Conservation (phyloP, 2,329 filamentous ascomycete genomes). For the Ophiostoma quercus region DNA sequence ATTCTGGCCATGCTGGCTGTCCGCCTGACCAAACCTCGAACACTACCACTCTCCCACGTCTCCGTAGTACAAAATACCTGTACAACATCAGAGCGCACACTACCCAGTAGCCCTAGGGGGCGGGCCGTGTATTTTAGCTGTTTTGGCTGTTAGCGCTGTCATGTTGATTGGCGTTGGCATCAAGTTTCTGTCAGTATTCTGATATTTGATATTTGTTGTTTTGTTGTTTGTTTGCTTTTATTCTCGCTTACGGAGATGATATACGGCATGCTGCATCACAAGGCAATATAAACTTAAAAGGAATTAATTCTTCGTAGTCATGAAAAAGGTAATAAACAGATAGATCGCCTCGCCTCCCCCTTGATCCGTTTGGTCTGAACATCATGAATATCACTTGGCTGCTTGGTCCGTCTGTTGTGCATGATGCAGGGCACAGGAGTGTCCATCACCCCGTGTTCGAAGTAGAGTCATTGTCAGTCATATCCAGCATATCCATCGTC, state of each 20-base stretch:
- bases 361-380: neutral
- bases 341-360: neutral
- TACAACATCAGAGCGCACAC: neutral
- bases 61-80: neutral
- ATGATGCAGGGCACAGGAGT: neutral
- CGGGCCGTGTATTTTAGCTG: neutral
- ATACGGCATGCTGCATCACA: neutral
- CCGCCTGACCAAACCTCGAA: slow-evolving; percentile 13
- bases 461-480: neutral
- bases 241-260: neutral
- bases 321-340: neutral
- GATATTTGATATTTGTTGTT: no score
- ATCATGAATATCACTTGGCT: neutral
- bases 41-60: neutral
- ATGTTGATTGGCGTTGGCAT: neutral
- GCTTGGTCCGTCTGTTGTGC: neutral
- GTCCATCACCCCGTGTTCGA: neutral
- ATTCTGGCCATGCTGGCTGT: slow-evolving; percentile 7
- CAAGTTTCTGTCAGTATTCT: neutral
- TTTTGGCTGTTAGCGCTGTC: neutral
- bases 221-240: neutral
- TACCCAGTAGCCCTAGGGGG: neutral
- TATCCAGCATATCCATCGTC: neutral
- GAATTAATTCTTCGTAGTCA: no score
- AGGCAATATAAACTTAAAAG: neutral